Evolutionary conservation across 768 basidiomycete genomes (phyloP), one percentile per base, ranked within the genome.

Genomic region (Suillus plorans): DNA sequence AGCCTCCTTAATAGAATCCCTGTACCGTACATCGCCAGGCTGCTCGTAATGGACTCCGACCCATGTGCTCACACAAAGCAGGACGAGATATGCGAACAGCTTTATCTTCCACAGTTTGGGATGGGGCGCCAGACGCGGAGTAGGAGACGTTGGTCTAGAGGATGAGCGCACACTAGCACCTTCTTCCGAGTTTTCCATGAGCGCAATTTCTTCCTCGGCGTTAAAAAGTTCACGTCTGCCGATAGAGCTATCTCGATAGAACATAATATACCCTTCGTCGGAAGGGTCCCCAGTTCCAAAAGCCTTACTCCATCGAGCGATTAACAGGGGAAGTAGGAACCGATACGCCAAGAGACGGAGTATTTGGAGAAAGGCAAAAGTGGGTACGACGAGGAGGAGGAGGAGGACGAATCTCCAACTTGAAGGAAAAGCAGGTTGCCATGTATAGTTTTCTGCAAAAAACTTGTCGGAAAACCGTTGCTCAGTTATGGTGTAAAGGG

Each of bases 11-110:
- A 64, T 55, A 13, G n/a, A 4, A 22, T 39, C 36, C n/a, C 64
- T 64, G 34, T 53, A 65, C 5, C 64, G 64, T 10, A 63, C 64
- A 42, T 65, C 64, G 20, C 62, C 64, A 20, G 64, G 50, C 18
- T 65, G 64, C 34, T 65, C 64, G 34, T 63, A 65, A 28, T 63
- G 42, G 22, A 64, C n/a, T 45, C 39, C 64, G 12, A 63, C 13
- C 34, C 63, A 50, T 2, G 63, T 20, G 53, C 64, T 65, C 7
- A 22, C 25, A 31, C 36, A 65, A 34, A 65, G 55, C 9, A 65
- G 22, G 12, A 44, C 5, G 25, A 64, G 0, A 16, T 56, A 65
- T 22, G 61, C 41, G 22, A 65, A 10, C 25, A 65, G 16, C 4
- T 52, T 28, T 39, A 64, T n/a, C 37, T 16, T 36, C 62, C 62